phyloP scores from a whole-genome alignment of 495 filamentous ascomycete species.

The Podospora pseudocomata region DNA sequence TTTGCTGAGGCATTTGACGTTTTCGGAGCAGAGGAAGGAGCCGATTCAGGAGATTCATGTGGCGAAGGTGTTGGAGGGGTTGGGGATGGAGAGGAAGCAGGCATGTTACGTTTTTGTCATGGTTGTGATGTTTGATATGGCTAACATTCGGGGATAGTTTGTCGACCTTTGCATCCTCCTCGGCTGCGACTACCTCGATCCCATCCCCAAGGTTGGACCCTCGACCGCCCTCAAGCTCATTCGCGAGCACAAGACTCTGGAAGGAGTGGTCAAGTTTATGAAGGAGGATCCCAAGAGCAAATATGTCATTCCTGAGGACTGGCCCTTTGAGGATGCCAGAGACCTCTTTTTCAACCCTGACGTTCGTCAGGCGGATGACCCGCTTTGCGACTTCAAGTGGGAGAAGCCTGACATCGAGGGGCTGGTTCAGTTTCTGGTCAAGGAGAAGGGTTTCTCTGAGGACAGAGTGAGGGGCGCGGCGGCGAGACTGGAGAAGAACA shows the following conservation, averaged over 20 bases:
- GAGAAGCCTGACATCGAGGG: constrained; percentile 87
- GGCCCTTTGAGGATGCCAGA: constrained; percentile 89
- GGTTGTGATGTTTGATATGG: background rate
- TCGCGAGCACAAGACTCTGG: constrained; percentile 79
- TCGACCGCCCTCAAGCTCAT: constrained; percentile 89
- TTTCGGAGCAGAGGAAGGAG: constrained; percentile 94
- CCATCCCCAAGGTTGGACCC: constrained; percentile 89
- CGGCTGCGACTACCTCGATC: constrained; percentile 96
- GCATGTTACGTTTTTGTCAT: constrained; percentile 38
- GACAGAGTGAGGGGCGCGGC: constrained; percentile 81
- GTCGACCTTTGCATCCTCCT: constrained; percentile 97
- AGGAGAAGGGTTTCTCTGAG: constrained; percentile 94
- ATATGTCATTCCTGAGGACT: constrained; percentile 82
- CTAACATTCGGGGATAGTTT: constrained; percentile 53
- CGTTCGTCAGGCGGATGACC: constrained; percentile 77
- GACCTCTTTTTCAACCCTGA: constrained; percentile 87
- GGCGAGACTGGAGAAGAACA: constrained; percentile 72
- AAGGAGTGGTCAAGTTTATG: constrained; percentile 77
- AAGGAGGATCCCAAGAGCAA: constrained; percentile 71
- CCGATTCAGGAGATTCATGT: constrained; percentile 94
- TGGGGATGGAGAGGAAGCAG: constrained; percentile 82
- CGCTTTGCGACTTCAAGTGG: constrained; percentile 96
- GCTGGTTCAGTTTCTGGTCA: constrained; percentile 80
- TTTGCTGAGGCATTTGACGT: constrained; percentile 87
- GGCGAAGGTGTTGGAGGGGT: constrained; percentile 74